Base-by-base conservation (phyloP, 2,329 filamentous ascomycete genomes). In the Diaporthe citriasiana region DNA sequence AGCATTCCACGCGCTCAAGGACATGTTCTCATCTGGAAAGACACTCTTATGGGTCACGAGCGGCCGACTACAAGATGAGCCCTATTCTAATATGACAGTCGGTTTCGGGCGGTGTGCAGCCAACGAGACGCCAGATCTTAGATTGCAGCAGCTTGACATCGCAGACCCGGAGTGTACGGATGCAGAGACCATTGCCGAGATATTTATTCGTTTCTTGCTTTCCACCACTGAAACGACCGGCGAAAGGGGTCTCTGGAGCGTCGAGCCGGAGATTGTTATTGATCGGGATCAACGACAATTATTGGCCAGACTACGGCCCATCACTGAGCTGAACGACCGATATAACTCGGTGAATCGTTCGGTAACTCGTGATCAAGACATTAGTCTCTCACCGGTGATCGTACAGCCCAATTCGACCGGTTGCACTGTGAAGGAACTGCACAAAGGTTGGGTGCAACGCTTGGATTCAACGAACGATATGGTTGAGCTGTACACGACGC, bases 41-140 rank as follows among this genome's bases (percentile, higher is more conserved):
- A 77, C 47, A 35, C 40, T 79, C 3, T 33, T 79, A 2, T 82
- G 80, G 80, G 70, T 81, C 10, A 82, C 80, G 8, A n/a, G 60
- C 19, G 78, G 75, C 15, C 69, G 74, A 15, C 42, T 51, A 19
- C 69, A 15, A 4, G 75, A 78, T 8, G 55, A 79, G n/a, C 79
- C 78, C 3, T 80, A 74, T 40, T 60, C 76, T 3, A 79, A 79
- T 73, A 78, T 79, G 68, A 78, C 72, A 13, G 74, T 80, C 19
- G 79, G 76, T 13, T 77, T 80, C 27, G 77, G 76, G 0, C 76
- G 79, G 15, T 33, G 72, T 13, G 71, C 76, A 1, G 53, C 70
- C 2, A 27, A 68, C n/a, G 78, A 81, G 65, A 65, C 72, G 30
- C 72, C 73, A 1, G 66, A 77, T 13, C 56, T 80, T 1, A 72